Conservation (phyloP, 176 grass and related monocot species). For the Oryza australiensis region DNA sequence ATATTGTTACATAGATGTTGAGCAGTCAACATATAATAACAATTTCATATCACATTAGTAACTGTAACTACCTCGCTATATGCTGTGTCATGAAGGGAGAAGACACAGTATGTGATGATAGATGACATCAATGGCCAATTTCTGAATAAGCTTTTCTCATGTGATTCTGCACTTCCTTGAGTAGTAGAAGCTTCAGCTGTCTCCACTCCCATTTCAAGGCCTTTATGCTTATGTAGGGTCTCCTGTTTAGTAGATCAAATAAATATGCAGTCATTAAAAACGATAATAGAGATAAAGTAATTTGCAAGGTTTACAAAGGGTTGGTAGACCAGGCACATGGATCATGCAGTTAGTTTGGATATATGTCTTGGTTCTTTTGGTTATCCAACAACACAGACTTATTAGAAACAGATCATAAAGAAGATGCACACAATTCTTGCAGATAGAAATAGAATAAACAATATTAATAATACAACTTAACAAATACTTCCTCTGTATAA, state of each 20-base stretch:
- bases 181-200: slow-evolving; percentile 24
- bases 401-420: neutral
- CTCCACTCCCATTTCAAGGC: slow-evolving; percentile 28
- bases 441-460: neutral
- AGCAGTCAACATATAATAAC: neutral
- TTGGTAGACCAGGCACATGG: neutral
- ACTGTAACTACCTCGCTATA: slow-evolving; percentile 59
- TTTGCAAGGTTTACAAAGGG: neutral
- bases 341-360: neutral
- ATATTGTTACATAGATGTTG: neutral
- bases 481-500: no score
- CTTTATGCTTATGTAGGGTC: slow-evolving; percentile 74
- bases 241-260: slow-evolving; percentile 46
- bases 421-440: neutral
- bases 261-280: neutral
- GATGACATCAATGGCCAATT: slow-evolving; percentile 91
- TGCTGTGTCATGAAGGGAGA: slow-evolving; percentile 72
- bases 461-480: neutral
- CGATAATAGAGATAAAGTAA: neutral
- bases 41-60: neutral
- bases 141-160: slow-evolving; percentile 57
- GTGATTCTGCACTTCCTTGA: slow-evolving; percentile 27
- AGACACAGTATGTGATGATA: slow-evolving; percentile 64
- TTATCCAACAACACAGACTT: neutral
- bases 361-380: neutral